Evolutionary conservation across 2,329 filamentous ascomycete species (phyloP).

Genomic region (Ophidiomyces ophidiicola): DNA sequence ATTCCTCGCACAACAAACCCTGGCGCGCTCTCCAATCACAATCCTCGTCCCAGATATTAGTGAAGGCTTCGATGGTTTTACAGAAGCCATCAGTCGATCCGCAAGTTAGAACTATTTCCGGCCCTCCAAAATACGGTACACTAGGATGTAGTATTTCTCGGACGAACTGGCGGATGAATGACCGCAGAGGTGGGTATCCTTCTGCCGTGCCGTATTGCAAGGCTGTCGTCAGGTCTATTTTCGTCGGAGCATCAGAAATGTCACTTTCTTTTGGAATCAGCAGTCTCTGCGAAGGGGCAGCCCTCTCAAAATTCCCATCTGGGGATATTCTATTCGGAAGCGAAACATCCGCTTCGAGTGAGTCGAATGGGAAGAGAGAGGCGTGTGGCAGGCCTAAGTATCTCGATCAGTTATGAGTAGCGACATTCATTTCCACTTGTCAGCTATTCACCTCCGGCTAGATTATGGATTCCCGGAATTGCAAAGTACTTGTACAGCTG

Average conservation of each 20-base stretch:
- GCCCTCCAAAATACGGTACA: conserved; percentile 63
- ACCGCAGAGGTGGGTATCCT: conserved; percentile 66
- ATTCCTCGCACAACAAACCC: conserved; percentile 67
- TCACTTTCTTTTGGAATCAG: conserved; percentile 57
- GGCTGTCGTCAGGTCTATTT: conserved; percentile 69
- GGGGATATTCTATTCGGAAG: conserved; percentile 58
- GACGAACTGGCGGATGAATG: conserved; percentile 68
- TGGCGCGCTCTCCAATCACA: conserved; percentile 58
- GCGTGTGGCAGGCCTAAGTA: conserved; percentile 68
- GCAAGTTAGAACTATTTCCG: conserved; percentile 66
- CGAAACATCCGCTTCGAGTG: conserved; percentile 69
- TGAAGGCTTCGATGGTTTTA: conserved; percentile 65
- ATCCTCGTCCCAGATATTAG: conserved; percentile 60
- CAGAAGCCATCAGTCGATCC: conserved; percentile 76
- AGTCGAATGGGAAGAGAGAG: conserved; percentile 79
- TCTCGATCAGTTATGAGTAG: background rate
- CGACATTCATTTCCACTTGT: background rate
- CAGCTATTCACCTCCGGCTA: conserved; percentile 44
- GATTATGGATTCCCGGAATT: conserved; percentile 49
- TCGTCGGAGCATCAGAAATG: conserved; percentile 48
- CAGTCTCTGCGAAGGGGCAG: conserved; percentile 41
- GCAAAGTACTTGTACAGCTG: conserved; percentile 72
- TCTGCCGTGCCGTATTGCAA: conserved; percentile 77
- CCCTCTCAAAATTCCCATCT: conserved; percentile 29
- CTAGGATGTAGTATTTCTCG: conserved; percentile 66